These are phyloP conservation scores for Gossypium trilobum DNA, from an alignment of 441 rosid species.

Conservation along the genomic window DNA sequence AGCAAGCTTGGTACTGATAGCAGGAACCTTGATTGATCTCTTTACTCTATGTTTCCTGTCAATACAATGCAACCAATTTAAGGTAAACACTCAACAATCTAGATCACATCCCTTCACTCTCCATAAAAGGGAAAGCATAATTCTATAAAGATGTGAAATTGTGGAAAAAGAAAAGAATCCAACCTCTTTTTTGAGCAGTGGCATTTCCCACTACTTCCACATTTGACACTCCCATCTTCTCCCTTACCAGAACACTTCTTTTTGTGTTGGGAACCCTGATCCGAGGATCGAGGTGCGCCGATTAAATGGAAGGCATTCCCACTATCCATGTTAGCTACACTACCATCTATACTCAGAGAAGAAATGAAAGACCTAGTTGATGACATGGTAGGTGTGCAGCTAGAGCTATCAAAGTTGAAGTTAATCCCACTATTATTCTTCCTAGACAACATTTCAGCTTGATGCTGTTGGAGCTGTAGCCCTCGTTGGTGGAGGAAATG, in stretches of 20 bases:
- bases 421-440: conserved; percentile 49
- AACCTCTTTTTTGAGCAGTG: conserved; percentile 81
- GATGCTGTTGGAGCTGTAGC: conserved; percentile 36
- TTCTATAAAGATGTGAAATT: background rate
- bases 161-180: conserved; percentile 2
- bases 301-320: conserved; percentile 51
- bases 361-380: conserved; percentile 65
- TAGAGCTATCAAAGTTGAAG: conserved; percentile 57
- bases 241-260: conserved; percentile 55
- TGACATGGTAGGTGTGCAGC: conserved; percentile 66
- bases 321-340: conserved; percentile 52
- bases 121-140: background rate
- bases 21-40: conserved; percentile 66
- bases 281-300: conserved; percentile 44
- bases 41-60: conserved; percentile 62
- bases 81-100: background rate
- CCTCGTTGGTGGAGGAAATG: conserved; percentile 25
- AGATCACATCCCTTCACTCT: background rate
- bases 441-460: conserved; percentile 59
- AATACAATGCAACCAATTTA: conserved; percentile 15
- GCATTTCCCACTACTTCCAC: conserved; percentile 51
- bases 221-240: conserved; percentile 61
- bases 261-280: conserved; percentile 53
- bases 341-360: conserved; percentile 66
- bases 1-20: conserved; percentile 69